Evolutionary conservation across 2,329 filamentous ascomycete species (phyloP), one percentile per base, ranked within the genome.

Genomic region (Cladorrhinum sp.): DNA sequence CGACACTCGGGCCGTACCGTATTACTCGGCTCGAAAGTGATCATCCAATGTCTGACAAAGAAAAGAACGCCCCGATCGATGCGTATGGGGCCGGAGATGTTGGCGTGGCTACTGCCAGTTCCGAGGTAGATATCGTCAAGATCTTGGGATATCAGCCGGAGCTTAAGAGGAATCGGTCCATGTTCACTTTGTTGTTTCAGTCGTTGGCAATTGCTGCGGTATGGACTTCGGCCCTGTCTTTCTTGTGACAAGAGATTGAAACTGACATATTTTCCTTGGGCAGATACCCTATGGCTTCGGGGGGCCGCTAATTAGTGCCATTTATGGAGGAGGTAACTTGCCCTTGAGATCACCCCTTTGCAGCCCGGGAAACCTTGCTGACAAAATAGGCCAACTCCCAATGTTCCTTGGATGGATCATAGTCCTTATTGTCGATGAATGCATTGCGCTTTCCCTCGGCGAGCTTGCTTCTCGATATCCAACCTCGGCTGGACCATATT

Each of bases 121-220:
- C 68, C 13, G 73, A 74, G 59, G 64, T 68, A 9, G 69, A 74
- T 20, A 67, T 69, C 54, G 66, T 76, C 53, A 72, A 68, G 20
- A 59, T 70, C 18, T 74, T 87, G 22, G 83, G 85, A 25, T 88
- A 88, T 72, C 81, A 78, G 59, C 78, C 81, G 3, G 82, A 85
- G 67, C 74, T 88, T 18, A 74, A 71, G 20, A 79, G 83, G 22
- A 87, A 87, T 63, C 78, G 85, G 29, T 86, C 84, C 0, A 78
- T 86, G 66, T 77, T 81, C 63, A 86, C 83, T 0, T 73, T 88
- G 1, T 75, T 87, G 12, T 87, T 87, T 69, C 84, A 86, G 70
- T 81, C 81, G 0, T 73, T 87, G 7, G 83, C 84, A 22, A 86
- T 86, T 27, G 83, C 84, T 27, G 83, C 84, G 20, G 74, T 76